These are phyloP conservation scores for Earliella scabrosa DNA, from an alignment of 1,284 basidiomycete species.

Conservation along the genomic window DNA sequence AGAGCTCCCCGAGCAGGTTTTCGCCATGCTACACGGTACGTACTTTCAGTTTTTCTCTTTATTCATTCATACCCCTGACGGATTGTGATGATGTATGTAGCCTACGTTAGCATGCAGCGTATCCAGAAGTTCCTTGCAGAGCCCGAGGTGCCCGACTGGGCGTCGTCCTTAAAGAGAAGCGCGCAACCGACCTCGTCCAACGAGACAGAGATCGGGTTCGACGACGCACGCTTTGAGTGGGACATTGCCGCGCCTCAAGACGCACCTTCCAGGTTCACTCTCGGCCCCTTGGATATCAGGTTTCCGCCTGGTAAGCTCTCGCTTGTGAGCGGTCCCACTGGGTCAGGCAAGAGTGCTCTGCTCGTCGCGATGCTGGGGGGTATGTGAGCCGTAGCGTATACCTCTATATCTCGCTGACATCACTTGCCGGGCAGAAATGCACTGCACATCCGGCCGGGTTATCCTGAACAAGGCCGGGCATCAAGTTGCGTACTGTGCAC, in stretches of 20 bases:
- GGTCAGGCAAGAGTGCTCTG: conserved; percentile 79
- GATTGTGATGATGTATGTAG: too few relatives aligned
- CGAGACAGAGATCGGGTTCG: conserved; percentile 51
- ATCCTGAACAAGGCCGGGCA: conserved; percentile 66
- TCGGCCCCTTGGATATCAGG: conserved; percentile 61
- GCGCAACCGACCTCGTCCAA: conserved; percentile 14
- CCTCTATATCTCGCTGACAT: background rate
- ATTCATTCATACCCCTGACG: too few relatives aligned
- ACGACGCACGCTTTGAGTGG: conserved; percentile 62
- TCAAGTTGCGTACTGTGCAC: conserved; percentile 68
- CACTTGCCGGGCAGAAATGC: conserved; percentile 58
- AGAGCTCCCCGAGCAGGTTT: conserved; percentile 62
- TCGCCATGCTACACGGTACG: conserved; percentile 65
- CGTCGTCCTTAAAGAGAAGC: conserved; percentile 51
- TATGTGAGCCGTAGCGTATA: conserved; percentile 34
- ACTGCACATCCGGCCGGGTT: conserved; percentile 62
- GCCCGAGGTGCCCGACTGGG: conserved; percentile 70
- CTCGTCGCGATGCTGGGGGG: conserved; percentile 70
- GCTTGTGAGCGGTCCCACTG: conserved; percentile 76
- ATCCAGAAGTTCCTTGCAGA: conserved; percentile 67
- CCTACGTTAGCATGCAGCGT: conserved; percentile 73
- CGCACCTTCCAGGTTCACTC: conserved; percentile 44
- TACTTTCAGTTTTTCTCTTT: background rate
- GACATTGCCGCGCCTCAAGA: conserved; percentile 41
- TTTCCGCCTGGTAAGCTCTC: conserved; percentile 67